These are phyloP conservation scores for Groenewaldozyma sp. DNA, from an alignment of 1,139 yeast genomes.

Conservation along the genomic window DNA sequence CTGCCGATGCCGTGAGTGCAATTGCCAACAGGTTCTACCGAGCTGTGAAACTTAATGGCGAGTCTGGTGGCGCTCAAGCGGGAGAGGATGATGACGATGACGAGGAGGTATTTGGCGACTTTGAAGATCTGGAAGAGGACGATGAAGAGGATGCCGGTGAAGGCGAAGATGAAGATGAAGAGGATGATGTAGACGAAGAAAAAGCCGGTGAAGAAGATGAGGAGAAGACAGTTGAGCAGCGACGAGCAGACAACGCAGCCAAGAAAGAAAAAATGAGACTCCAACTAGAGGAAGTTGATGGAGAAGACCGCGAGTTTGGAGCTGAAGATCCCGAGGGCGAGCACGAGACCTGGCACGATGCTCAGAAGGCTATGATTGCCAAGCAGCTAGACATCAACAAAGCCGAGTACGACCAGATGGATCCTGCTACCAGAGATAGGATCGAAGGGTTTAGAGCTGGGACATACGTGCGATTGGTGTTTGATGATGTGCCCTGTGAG, in stretches of 20 bases:
- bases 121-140: conserved; percentile 58
- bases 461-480: conserved; percentile 82
- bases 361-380: conserved; percentile 94
- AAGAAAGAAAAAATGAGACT: conserved; percentile 80
- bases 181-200: conserved; percentile 38
- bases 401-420: conserved; percentile 57
- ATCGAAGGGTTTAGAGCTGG: conserved; percentile 95
- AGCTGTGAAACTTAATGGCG: conserved; percentile 44
- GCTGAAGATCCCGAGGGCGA: conserved; percentile 67
- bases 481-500: conserved; percentile 81
- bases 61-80: conserved; percentile 27
- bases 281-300: conserved; percentile 79
- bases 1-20: conserved; percentile 37
- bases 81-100: conserved; percentile 33
- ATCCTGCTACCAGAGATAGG: conserved; percentile 59
- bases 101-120: conserved; percentile 62
- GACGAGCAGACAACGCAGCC: conserved; percentile 72
- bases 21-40: conserved; percentile 55
- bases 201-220: conserved; percentile 40
- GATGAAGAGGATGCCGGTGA: conserved; percentile 29
- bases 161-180: conserved; percentile 40
- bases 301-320: conserved; percentile 61
- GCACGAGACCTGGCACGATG: conserved; percentile 93
- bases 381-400: conserved; percentile 92
- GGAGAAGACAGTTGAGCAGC: conserved; percentile 37